A percentile compares a stretch with the other conserved stretches of the same genome.
These are phyloP conservation scores for Cryphonectria radicalis DNA, from an alignment of 2,329 filamentous ascomycete species.

Conservation along the genomic window DNA sequence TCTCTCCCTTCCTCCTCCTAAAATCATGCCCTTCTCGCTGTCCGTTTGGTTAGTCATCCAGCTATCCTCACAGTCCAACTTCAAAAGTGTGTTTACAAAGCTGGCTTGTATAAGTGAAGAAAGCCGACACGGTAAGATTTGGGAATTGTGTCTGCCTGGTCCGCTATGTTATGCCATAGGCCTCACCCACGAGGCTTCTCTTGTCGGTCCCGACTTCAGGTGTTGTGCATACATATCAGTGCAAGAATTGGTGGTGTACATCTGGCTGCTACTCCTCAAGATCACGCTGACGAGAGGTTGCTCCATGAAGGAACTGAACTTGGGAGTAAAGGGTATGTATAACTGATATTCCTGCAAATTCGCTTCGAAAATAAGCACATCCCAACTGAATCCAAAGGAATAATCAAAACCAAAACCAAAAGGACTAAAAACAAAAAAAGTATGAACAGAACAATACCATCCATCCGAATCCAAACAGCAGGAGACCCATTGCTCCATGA, in stretches of 20 bases:
- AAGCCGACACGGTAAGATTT: no score
- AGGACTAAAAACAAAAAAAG: no score
- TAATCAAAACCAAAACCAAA: background rate
- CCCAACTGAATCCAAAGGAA: background rate
- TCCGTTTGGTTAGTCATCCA: no score
- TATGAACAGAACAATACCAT: slow-evolving; percentile 4
- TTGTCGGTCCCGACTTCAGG: no score
- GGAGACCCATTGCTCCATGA: background rate
- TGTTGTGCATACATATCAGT: background rate
- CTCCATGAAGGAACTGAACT: background rate
- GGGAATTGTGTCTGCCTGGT: no score
- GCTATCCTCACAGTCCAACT: no score
- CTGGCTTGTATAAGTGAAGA: no score
- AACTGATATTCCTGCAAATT: slow-evolving; percentile 1
- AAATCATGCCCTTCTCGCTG: no score
- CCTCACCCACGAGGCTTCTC: no score
- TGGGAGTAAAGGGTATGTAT: slow-evolving; percentile 14
- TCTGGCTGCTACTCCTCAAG: background rate
- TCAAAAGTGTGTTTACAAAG: no score
- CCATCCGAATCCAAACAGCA: background rate
- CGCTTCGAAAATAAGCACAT: background rate
- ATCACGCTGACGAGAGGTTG: background rate
- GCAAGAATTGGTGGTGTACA: background rate
- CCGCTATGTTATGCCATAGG: no score
- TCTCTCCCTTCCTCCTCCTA: no score